These are phyloP conservation scores for Trametes sp. DNA, from an alignment of 1,284 basidiomycete species.

Conservation along the genomic window DNA sequence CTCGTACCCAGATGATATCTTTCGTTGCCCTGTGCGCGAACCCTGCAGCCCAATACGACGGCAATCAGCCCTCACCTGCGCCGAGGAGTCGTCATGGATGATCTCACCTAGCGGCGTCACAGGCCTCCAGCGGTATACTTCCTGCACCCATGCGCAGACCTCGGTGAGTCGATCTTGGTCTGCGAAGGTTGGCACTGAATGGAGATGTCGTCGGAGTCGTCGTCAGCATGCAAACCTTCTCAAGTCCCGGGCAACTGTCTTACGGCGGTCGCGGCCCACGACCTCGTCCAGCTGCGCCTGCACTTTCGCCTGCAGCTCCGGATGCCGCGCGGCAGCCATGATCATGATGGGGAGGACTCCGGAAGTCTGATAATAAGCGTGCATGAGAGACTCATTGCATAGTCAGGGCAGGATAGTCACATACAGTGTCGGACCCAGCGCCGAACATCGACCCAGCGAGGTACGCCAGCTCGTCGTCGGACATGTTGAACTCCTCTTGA, in stretches of 20 bases:
- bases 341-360: conserved; percentile 62
- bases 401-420: too few relatives aligned
- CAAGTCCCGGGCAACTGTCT: conserved; percentile 23
- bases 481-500: conserved; percentile 55
- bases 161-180: conserved; percentile 61
- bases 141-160: conserved; percentile 66
- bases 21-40: conserved; percentile 64
- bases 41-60: conserved; percentile 40
- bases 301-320: conserved; percentile 59
- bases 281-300: conserved; percentile 68
- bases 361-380: conserved; percentile 48
- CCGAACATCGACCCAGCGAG: conserved; percentile 70
- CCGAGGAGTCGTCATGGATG: too few relatives aligned
- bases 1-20: conserved; percentile 63
- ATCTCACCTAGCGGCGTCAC: conserved; percentile 47
- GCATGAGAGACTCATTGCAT: too few relatives aligned
- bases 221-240: neutral
- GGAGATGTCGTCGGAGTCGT: too few relatives aligned
- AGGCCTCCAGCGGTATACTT: conserved; percentile 71
- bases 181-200: conserved; percentile 55
- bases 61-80: too few relatives aligned
- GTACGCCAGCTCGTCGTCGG: conserved; percentile 63
- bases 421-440: conserved; percentile 68
- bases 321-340: conserved; percentile 70
- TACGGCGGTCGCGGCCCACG: conserved; percentile 60